Evolutionary conservation across 78 protist species (phyloP), one percentile per base, ranked within the genome.

Genomic region (Chrysochromulina parva): DNA sequence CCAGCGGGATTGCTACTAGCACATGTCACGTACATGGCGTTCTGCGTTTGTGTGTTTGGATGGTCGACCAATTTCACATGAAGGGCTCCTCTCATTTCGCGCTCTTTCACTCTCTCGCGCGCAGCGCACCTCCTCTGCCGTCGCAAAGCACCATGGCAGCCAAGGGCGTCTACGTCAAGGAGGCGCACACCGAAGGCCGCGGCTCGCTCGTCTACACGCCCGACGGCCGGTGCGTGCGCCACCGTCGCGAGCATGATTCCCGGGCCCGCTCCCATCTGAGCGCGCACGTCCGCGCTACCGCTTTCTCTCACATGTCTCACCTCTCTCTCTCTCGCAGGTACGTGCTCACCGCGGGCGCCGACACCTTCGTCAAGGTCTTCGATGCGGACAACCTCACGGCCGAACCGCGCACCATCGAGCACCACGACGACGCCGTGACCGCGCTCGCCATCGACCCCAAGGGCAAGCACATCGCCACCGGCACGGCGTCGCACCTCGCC

Each of bases 351-450:
- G 9, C 62, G 1, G 86, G 86, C 1, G 62, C 38, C 22, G 86
- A 78, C 60, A 52, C 60, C 1, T 4, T 53, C 17, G 48, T 78
- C 57, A 53, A 53, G 57, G 9, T 78, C 50, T 78, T 78, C 19
- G 62, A 78, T 0, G 60, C 62, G 16, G 28, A 3, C 2, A 38
- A 53, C 11, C 60, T 78, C 19, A 9, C 5, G 6, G 86, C 86
- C 57, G 86, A 78, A 14, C 86, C 86, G 17, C 86, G 86, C 59
- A 26, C 60, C 57, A 7, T 78, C 47, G 86, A 78, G 86, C 11
- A 24, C 86, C 86, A 78, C 60, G 2, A 3, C 3, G 60, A 5
- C 4, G 11, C 86, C 19, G 60, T 78, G n/a, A 78, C 57, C 16
- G 86, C 86, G 5, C 47, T 78, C 16, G 86, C 86, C 13, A 48